Percentiles rank a stretch among this genome's conserved stretches.
These are phyloP conservation scores for Cyclotella baltica DNA, from an alignment of 108 stramenopile genomes.

Conservation along the genomic window DNA sequence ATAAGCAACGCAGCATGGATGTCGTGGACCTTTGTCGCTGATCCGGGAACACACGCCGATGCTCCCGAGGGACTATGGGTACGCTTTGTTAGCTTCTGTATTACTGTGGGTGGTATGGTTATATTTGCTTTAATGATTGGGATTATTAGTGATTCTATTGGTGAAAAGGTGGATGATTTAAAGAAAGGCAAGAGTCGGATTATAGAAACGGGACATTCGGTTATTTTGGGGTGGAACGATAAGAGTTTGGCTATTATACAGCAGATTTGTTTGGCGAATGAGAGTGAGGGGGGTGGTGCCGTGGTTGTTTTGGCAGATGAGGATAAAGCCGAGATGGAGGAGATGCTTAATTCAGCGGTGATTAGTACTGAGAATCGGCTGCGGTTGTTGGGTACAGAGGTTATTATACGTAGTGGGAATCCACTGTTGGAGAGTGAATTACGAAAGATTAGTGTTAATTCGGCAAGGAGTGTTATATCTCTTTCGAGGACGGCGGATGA, in stretches of 20 bases:
- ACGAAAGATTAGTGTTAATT: conserved; percentile 35
- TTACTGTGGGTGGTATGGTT: conserved; percentile 60
- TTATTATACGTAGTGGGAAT: conserved; percentile 56
- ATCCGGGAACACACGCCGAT: conserved; percentile 56
- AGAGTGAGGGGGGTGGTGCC: conserved; percentile 57
- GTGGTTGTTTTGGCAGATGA: conserved; percentile 52
- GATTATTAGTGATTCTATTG: conserved; percentile 56
- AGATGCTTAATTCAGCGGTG: conserved; percentile 15
- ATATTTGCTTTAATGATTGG: conserved; percentile 63
- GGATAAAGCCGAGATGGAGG: conserved; percentile 46
- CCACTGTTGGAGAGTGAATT: conserved; percentile 53
- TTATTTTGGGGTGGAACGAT: conserved; percentile 58
- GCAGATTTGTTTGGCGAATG: conserved; percentile 57
- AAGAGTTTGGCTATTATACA: conserved; percentile 53
- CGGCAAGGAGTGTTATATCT: conserved; percentile 48
- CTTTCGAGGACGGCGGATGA: conserved; percentile 34
- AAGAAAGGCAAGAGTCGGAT: conserved; percentile 54
- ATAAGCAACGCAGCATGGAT: conserved; percentile 41
- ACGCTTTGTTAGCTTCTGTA: conserved; percentile 43
- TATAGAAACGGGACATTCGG: conserved; percentile 52
- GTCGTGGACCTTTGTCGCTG: conserved; percentile 59
- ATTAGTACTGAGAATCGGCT: conserved; percentile 20
- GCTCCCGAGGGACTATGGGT: conserved; percentile 21
- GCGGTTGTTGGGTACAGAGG: conserved; percentile 39
- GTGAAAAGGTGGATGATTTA: conserved; percentile 54